Base-by-base conservation (phyloP, 1,139 yeast genomes). In the Blastobotrys proliferans region DNA sequence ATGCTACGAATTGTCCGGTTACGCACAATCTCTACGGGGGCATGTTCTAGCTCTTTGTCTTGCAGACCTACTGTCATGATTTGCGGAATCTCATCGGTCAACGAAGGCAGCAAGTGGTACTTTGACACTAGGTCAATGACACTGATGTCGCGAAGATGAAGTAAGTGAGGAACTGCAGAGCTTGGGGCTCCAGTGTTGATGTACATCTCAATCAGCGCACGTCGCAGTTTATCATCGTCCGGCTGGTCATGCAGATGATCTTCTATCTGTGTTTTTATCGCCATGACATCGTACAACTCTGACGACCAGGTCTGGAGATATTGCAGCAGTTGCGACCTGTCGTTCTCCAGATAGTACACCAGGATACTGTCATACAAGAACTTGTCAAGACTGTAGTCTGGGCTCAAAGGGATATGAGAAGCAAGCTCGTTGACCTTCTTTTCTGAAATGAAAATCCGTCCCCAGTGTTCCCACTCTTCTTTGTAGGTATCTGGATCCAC, bases 391-490 rank as follows among this genome's bases (percentile, higher is more conserved):
- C 57, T 24, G 66, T 9, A 11, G 20, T 10, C 11, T 8, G 11
- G 18, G n/a, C 6, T 55, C 2, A 56, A 51, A 0, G 95, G 95
- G 3, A 88, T 60, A 0, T 69, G 61, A 1, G 71, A 70, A 0
- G 81, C 76, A 17, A 86, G 62, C 3, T 64, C 65, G 4, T 62
- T 64, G 3, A 73, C 62, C 43, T 81, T 77, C 1, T 67, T 70
- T 1, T 76, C 65, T 4, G 73, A 68, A 1, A 79, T 63, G 50
- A 81, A 83, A 10, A 72, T 73, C 49, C 66, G 62, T 6, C 83
- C 65, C 81, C 88, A 82, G 26, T 67, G 67, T 42, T 76, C 76
- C 96, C 97, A 88, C 49, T 79, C 79, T 11, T 52, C 55, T 14
- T 44, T 35, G 24, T 46, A 43, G 2, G 41, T 38, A 4, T 39